Conservation (phyloP, 371 early-diverging fungal genomes). For the Mortierella sp. region DNA sequence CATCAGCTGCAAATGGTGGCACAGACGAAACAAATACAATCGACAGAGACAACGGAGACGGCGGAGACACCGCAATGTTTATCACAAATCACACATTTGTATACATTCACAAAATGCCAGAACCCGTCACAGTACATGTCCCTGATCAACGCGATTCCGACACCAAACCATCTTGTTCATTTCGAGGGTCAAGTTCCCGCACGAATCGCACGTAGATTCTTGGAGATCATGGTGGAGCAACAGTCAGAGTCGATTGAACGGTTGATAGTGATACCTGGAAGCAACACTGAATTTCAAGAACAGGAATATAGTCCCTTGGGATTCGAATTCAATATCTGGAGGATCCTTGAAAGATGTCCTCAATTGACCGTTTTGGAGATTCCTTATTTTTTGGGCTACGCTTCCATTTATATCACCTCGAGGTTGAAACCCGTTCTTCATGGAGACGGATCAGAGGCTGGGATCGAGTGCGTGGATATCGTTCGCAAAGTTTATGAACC, state of each 20-base stretch:
- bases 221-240: conserved; percentile 18
- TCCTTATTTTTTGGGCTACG: conserved; percentile 11
- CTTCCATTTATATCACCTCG: background rate
- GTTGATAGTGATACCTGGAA: conserved; percentile 1
- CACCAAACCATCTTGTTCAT: background rate
- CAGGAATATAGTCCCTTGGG: background rate
- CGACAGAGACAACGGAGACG: too few relatives aligned
- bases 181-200: conserved; percentile 35
- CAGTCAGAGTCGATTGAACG: conserved; percentile 22
- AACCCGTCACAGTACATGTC: conserved; percentile 13
- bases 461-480: background rate
- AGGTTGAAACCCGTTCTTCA: background rate
- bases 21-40: too few relatives aligned
- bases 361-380: conserved; percentile 14
- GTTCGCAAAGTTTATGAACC: conserved; percentile 21
- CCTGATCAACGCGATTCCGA: conserved; percentile 5
- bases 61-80: background rate
- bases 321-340: conserved; percentile 34
- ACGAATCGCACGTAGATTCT: conserved; percentile 19
- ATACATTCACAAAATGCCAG: conserved; percentile 5
- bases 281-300: background rate
- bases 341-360: conserved; percentile 31
- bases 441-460: background rate
- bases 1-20: background rate
- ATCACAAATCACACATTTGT: conserved; percentile 4